Conservation (phyloP, 768 basidiomycete genomes). For the Gymnopilus junonius region DNA sequence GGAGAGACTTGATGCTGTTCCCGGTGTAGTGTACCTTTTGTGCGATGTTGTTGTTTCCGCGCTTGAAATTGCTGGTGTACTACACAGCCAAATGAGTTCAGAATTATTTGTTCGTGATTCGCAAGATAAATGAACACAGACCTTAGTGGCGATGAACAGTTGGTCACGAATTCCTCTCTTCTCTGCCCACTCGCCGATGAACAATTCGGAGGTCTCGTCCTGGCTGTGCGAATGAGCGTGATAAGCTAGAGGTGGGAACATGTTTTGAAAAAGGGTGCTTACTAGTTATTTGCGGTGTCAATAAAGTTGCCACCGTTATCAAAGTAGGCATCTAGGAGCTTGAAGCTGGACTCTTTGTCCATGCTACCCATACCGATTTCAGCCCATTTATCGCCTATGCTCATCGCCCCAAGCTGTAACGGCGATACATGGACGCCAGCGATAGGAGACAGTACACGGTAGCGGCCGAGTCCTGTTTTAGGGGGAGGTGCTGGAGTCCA, state of each 20-base stretch:
- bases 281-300: constrained; percentile 54
- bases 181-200: constrained; percentile 60
- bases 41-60: constrained; percentile 22
- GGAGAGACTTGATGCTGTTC: constrained; percentile 46
- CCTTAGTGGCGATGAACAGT: constrained; percentile 52
- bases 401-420: constrained; percentile 45
- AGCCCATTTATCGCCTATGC: constrained; percentile 45
- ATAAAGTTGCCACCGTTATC: constrained; percentile 54
- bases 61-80: constrained; percentile 38
- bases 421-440: constrained; percentile 49
- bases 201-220: constrained; percentile 57
- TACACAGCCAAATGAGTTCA: constrained; percentile 5
- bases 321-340: constrained; percentile 48
- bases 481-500: constrained; percentile 26
- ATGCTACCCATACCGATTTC: constrained; percentile 37
- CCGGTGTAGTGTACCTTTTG: constrained; percentile 14
- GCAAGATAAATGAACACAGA: constrained; percentile 15
- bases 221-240: constrained; percentile 37
- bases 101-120: not conserved
- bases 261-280: constrained; percentile 5
- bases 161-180: constrained; percentile 48
- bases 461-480: constrained; percentile 36
- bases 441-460: constrained; percentile 36
- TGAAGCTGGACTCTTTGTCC: constrained; percentile 46
- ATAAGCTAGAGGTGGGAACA: not conserved